phyloP scores from a whole-genome alignment of 768 basidiomycete species.

The Plicaturopsis crispa region DNA sequence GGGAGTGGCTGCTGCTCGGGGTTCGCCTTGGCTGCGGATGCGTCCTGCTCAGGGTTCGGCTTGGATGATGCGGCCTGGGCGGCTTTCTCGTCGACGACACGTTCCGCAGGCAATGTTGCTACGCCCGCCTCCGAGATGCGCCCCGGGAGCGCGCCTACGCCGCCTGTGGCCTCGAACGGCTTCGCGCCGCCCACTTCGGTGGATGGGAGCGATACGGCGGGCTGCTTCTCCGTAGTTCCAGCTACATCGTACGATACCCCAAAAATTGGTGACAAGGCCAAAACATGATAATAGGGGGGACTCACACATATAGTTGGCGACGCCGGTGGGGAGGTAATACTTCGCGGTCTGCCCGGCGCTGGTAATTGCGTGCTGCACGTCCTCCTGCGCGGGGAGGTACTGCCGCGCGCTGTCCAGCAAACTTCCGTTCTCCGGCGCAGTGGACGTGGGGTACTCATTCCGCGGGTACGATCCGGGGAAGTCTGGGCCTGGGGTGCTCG shows the following conservation, averaged over 20 bases:
- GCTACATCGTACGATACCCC: too few species aligned
- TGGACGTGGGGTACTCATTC: too few species aligned
- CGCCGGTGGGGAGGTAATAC: slow-evolving; percentile 13
- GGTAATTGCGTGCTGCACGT: slow-evolving; percentile 13
- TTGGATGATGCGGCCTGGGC: too few species aligned
- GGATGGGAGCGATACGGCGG: slow-evolving; percentile 33
- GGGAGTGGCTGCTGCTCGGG: too few species aligned
- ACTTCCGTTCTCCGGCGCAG: too few species aligned
- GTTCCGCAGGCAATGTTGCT: slow-evolving; percentile 42
- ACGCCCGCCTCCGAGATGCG: slow-evolving; percentile 35
- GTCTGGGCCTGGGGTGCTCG: slow-evolving; percentile 6
- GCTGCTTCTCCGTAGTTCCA: too few species aligned
- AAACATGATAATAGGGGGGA: neutral
- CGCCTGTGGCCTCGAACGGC: slow-evolving; percentile 24
- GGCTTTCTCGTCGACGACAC: too few species aligned
- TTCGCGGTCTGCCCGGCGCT: slow-evolving; percentile 13
- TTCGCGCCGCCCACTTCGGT: slow-evolving; percentile 22
- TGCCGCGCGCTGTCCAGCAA: slow-evolving; percentile 10
- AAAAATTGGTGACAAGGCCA: too few species aligned
- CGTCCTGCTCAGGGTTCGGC: too few species aligned
- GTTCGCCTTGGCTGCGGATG: too few species aligned
- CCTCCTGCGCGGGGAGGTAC: slow-evolving; percentile 13
- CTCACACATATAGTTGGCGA: slow-evolving; percentile 11
- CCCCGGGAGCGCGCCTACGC: slow-evolving; percentile 45
- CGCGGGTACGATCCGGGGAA: slow-evolving; percentile 9